phyloP scores from a whole-genome alignment of 345 rosid species.

The Boechera stricta region DNA sequence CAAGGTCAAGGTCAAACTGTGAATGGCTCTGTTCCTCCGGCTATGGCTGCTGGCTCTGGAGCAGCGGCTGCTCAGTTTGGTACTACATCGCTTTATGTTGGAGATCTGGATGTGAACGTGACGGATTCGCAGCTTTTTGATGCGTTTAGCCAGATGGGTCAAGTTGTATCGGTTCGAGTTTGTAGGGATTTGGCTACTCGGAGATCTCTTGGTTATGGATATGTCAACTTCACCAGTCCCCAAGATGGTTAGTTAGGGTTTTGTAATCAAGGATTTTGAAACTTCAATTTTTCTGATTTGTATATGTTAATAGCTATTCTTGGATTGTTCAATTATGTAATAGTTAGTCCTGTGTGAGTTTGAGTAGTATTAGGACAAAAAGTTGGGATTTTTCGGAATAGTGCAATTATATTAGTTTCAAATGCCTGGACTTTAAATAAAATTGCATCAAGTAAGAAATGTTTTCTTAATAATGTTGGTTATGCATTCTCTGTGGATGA shows the following conservation, averaged over 20 bases:
- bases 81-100: slow-evolving; percentile 88
- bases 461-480: background rate
- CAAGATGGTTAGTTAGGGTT: slow-evolving; percentile 66
- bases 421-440: background rate
- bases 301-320: too few relatives aligned
- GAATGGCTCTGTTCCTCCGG: slow-evolving; percentile 42
- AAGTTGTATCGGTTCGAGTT: slow-evolving; percentile 82
- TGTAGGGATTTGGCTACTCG: slow-evolving; percentile 78
- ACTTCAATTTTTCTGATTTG: background rate
- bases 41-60: slow-evolving; percentile 6
- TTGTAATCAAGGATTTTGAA: background rate
- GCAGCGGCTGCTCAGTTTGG: slow-evolving; percentile 53
- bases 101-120: slow-evolving; percentile 82
- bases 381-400: background rate
- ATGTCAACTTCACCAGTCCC: slow-evolving; percentile 76
- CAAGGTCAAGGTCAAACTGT: slow-evolving; percentile 54
- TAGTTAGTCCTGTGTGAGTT: background rate
- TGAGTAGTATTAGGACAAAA: background rate
- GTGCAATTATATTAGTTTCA: background rate
- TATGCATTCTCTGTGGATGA: too few relatives aligned
- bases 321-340: too few relatives aligned
- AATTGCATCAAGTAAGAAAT: slow-evolving; percentile 8
- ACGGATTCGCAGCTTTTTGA: slow-evolving; percentile 87
- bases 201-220: slow-evolving; percentile 88
- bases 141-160: slow-evolving; percentile 80